Evolutionary conservation across 306 rosid species (phyloP).

Genomic region (Ormosia semicastrata): DNA sequence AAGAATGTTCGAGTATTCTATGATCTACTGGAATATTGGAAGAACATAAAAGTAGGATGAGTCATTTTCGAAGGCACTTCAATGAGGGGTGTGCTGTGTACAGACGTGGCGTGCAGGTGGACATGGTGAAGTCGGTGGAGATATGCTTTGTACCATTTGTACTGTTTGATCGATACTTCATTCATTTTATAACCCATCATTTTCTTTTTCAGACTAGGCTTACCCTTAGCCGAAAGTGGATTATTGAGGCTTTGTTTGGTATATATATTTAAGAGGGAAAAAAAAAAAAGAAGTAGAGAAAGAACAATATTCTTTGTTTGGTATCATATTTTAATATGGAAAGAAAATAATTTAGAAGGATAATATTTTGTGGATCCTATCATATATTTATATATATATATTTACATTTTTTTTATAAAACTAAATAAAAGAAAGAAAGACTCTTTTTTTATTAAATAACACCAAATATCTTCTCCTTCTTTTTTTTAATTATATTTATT

Average conservation of each 20-base stretch:
- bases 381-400: no score
- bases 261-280: no score
- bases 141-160: constrained; percentile 26
- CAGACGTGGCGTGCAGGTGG: not conserved
- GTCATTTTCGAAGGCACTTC: constrained; percentile 8
- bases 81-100: not conserved
- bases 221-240: not conserved
- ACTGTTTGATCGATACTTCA: not conserved
- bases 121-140: not conserved
- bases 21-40: not conserved
- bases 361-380: no score
- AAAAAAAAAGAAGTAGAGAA: no score
- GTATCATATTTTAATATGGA: no score
- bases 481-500: no score
- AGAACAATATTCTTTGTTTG: no score
- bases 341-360: no score
- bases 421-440: no score
- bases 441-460: no score
- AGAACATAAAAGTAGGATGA: not conserved
- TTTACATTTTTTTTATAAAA: no score
- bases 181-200: not conserved
- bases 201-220: not conserved
- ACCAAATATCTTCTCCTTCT: no score
- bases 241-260: not conserved
- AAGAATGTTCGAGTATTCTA: not conserved